Percentiles rank a stretch among this genome's conserved stretches.
These are phyloP conservation scores for Phylloporus scabripes DNA, from an alignment of 768 basidiomycete genomes.

Conservation along the genomic window DNA sequence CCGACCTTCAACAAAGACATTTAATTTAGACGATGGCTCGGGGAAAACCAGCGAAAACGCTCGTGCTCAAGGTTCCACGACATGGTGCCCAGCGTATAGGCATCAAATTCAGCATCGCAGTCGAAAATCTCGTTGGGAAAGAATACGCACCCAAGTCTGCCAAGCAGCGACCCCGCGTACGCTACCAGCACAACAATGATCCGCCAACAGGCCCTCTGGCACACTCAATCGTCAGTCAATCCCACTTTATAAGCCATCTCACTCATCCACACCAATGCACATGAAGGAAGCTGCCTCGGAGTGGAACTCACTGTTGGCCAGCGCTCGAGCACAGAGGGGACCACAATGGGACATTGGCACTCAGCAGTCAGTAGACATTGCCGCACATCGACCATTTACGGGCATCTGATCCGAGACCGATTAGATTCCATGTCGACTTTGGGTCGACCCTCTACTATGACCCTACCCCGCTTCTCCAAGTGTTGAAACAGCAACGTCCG, in stretches of 20 bases:
- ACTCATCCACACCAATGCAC: background rate
- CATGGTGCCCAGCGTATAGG: constrained; percentile 73
- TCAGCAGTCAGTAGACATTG: constrained; percentile 58
- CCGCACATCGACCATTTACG: background rate
- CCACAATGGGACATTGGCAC: constrained; percentile 88
- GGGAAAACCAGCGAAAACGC: constrained; percentile 47
- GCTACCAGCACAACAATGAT: constrained; percentile 57
- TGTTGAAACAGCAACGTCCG: constrained; percentile 36
- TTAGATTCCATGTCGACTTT: constrained; percentile 74
- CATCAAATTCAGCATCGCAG: constrained; percentile 53
- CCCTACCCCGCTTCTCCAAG: constrained; percentile 53
- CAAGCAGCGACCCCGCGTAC: constrained; percentile 22
- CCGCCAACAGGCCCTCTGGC: constrained; percentile 38
- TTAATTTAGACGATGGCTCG: constrained; percentile 20
- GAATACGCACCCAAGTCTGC: constrained; percentile 50
- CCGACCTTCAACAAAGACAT: background rate
- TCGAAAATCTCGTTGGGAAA: constrained; percentile 49
- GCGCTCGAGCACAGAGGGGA: constrained; percentile 74
- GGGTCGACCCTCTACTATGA: constrained; percentile 71
- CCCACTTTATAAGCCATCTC: background rate
- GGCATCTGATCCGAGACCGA: background rate
- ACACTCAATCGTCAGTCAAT: constrained; percentile 57
- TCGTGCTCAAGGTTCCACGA: constrained; percentile 64
- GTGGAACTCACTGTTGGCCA: constrained; percentile 78
- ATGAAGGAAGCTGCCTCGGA: constrained; percentile 69